Conservation (phyloP, 306 rosid genomes). For the Luffa acutangula region DNA sequence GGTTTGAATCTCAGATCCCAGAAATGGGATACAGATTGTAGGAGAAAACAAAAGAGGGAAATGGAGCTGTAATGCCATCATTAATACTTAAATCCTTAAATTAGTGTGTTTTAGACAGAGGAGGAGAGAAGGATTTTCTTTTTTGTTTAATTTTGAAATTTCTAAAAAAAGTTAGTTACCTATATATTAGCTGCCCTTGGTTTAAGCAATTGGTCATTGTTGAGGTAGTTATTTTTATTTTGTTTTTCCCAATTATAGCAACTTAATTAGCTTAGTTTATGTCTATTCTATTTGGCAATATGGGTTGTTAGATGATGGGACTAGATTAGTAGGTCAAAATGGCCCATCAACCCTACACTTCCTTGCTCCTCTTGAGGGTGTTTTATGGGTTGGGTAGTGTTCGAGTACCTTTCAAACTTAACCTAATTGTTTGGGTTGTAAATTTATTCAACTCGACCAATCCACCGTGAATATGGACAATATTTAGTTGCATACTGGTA, state of each 20-base stretch:
- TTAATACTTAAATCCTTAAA: slow-evolving; percentile 1
- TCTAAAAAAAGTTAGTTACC: not conserved
- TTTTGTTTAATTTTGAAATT: not conserved
- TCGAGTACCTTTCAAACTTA: too few species aligned
- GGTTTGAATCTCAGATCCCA: not conserved
- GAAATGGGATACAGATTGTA: not conserved
- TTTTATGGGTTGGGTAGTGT: too few species aligned
- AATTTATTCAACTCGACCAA: too few species aligned
- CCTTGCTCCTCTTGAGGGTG: too few species aligned
- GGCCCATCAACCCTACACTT: too few species aligned
- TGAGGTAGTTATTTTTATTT: not conserved
- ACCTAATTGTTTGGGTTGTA: too few species aligned
- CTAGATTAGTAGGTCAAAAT: too few species aligned
- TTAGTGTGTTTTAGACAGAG: not conserved
- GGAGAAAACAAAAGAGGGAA: not conserved
- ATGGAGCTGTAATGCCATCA: not conserved
- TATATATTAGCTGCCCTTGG: not conserved
- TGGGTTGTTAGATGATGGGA: too few species aligned
- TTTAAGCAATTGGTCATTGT: not conserved
- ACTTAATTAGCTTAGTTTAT: not conserved
- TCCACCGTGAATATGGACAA: too few species aligned
- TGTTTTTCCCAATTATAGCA: not conserved
- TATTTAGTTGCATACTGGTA: too few species aligned
- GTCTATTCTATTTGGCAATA: not conserved
- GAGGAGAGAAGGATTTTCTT: not conserved